Conservation (phyloP, 2,329 filamentous ascomycete species). For the Sclerotinia subarctica region DNA sequence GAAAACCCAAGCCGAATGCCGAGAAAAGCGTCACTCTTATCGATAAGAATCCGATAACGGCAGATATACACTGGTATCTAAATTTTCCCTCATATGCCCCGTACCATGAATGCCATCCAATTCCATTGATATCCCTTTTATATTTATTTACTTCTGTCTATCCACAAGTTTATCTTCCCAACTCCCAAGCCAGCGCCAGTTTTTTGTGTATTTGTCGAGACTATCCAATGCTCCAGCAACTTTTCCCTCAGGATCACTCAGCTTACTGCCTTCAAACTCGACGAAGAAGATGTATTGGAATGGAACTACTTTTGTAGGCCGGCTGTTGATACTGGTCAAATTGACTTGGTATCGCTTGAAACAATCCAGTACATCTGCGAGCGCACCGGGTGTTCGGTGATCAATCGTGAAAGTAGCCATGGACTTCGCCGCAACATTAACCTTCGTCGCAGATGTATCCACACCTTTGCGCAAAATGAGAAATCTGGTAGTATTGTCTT, state of each 20-base stretch:
- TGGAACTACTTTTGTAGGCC: slow-evolving; percentile 69
- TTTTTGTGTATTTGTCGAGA: slow-evolving; percentile 56
- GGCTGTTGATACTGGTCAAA: slow-evolving; percentile 84
- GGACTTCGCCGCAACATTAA: slow-evolving; percentile 53
- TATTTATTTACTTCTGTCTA: background rate
- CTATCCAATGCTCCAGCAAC: slow-evolving; percentile 60
- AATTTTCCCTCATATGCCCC: background rate
- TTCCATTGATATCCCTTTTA: background rate
- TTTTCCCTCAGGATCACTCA: slow-evolving; percentile 51
- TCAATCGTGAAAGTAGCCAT: slow-evolving; percentile 81
- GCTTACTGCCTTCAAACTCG: slow-evolving; percentile 70
- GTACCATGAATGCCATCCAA: background rate
- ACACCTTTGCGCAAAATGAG: slow-evolving; percentile 54
- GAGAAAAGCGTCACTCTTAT: slow-evolving; percentile 16
- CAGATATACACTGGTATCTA: background rate
- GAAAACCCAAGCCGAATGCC: slow-evolving; percentile 9
- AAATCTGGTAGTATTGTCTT: slow-evolving; percentile 77
- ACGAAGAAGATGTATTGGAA: slow-evolving; percentile 97
- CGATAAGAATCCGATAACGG: slow-evolving; percentile 20
- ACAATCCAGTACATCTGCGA: slow-evolving; percentile 75
- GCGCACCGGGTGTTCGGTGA: slow-evolving; percentile 72
- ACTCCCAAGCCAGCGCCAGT: slow-evolving; percentile 67
- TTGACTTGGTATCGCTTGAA: slow-evolving; percentile 74
- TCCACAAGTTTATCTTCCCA: slow-evolving; percentile 44
- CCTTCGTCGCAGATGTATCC: slow-evolving; percentile 25